These are phyloP conservation scores for Schrenkiella parvula DNA, from an alignment of 345 rosid species.

Conservation along the genomic window DNA sequence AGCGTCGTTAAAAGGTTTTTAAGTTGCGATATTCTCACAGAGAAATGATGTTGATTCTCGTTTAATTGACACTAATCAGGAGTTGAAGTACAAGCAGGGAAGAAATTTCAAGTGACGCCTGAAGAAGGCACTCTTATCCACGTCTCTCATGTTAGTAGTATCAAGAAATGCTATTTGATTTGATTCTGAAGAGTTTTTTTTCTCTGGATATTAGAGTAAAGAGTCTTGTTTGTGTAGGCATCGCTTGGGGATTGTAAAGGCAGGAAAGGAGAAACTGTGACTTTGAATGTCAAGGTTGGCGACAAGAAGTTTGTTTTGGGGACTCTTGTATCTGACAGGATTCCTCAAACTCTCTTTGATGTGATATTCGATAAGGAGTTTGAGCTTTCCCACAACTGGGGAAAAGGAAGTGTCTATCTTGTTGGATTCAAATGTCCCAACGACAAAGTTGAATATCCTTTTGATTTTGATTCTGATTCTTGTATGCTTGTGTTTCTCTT, in stretches of 20 bases:
- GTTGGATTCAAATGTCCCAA: constrained; percentile 48
- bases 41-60: not conserved
- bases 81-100: constrained; percentile 58
- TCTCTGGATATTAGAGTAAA: not conserved
- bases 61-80: constrained; percentile 31
- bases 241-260: constrained; percentile 59
- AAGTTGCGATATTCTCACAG: not conserved
- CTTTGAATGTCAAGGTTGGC: constrained; percentile 43
- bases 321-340: constrained; percentile 40
- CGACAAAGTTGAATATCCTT: constrained; percentile 11
- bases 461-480: not conserved
- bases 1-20: not conserved
- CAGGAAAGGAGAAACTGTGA: constrained; percentile 43
- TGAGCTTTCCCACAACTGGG: constrained; percentile 81
- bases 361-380: constrained; percentile 69
- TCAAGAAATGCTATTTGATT: not conserved
- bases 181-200: not conserved
- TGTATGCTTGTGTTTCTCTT: not conserved
- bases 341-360: constrained; percentile 58
- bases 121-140: constrained; percentile 27
- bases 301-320: constrained; percentile 56
- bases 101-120: constrained; percentile 41
- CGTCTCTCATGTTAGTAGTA: constrained; percentile 50
- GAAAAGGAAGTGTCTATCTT: constrained; percentile 57
- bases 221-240: constrained; percentile 37